phyloP scores from a whole-genome alignment of 768 basidiomycete species.

The Mycena epipterygia region DNA sequence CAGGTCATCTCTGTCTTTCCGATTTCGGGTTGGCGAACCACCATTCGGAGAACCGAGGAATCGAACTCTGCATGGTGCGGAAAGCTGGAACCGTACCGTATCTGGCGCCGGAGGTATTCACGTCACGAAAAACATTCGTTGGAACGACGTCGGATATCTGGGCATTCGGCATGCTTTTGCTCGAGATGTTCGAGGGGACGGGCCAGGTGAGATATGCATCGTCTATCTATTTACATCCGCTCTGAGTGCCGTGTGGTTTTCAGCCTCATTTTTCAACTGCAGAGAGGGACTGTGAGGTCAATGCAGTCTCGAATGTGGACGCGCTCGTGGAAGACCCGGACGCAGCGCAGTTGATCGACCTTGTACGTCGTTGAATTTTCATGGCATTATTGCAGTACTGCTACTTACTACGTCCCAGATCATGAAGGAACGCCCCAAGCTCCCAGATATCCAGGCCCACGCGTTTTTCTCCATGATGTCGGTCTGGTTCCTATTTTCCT shows the following conservation, averaged over 20 bases:
- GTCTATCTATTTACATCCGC: not conserved
- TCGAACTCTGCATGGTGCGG: not conserved
- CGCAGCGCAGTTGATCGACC: constrained; percentile 8
- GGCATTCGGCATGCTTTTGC: constrained; percentile 24
- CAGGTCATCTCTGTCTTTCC: constrained; percentile 34
- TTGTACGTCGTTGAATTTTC: not conserved
- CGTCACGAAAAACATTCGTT: not conserved
- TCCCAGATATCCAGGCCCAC: not conserved
- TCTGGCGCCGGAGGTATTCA: constrained; percentile 3
- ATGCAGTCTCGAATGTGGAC: not conserved
- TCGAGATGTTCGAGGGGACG: constrained; percentile 32
- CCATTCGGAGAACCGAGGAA: not conserved
- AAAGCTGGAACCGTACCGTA: not conserved
- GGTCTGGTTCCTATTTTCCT: not conserved
- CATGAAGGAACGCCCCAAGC: not conserved
- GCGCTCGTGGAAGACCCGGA: not conserved
- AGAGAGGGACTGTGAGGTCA: not conserved
- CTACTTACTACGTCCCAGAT: too few relatives aligned
- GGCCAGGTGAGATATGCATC: not conserved
- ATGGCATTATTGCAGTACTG: too few relatives aligned
- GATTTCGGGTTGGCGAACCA: constrained; percentile 33
- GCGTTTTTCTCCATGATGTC: not conserved
- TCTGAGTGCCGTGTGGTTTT: not conserved
- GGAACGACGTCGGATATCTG: constrained; percentile 26
- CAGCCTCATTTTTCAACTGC: not conserved